Conservation (phyloP, 2,329 filamentous ascomycete species). For the Lasiodiplodia sp. region DNA sequence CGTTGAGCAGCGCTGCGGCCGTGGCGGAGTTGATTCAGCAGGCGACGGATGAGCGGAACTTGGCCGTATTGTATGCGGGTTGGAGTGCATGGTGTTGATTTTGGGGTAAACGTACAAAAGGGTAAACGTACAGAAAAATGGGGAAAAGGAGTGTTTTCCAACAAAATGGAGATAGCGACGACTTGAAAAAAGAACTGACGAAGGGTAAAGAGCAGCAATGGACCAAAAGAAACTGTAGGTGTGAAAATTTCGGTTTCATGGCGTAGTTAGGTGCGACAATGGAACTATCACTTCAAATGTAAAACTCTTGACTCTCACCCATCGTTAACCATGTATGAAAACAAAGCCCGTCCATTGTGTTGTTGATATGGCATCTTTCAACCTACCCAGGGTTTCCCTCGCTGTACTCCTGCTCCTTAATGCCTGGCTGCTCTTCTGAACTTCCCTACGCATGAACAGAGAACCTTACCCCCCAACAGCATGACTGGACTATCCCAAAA, state of each 20-base stretch:
- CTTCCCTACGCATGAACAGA: not conserved
- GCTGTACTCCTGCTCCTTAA: not conserved
- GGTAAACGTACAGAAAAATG: too few species aligned
- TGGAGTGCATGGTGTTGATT: slow-evolving; percentile 30
- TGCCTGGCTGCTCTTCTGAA: not conserved
- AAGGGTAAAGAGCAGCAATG: not conserved
- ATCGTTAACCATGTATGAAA: not conserved
- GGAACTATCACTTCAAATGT: not conserved
- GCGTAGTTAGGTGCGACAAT: not conserved
- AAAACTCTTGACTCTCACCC: not conserved
- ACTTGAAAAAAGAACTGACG: not conserved
- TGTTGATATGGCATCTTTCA: not conserved
- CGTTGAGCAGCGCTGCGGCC: slow-evolving; percentile 89
- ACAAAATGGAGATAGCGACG: not conserved
- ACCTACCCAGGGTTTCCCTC: not conserved
- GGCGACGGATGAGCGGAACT: slow-evolving; percentile 88
- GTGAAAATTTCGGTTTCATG: too few species aligned
- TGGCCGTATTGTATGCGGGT: slow-evolving; percentile 77
- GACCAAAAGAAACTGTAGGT: not conserved
- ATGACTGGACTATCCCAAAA: not conserved
- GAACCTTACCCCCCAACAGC: not conserved
- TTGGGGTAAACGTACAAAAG: not conserved
- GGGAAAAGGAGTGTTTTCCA: not conserved
- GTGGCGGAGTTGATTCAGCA: slow-evolving; percentile 98
- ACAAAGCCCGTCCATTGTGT: not conserved